These are phyloP conservation scores for Saturnispora sekii DNA, from an alignment of 805 yeast genomes.

Conservation along the genomic window DNA sequence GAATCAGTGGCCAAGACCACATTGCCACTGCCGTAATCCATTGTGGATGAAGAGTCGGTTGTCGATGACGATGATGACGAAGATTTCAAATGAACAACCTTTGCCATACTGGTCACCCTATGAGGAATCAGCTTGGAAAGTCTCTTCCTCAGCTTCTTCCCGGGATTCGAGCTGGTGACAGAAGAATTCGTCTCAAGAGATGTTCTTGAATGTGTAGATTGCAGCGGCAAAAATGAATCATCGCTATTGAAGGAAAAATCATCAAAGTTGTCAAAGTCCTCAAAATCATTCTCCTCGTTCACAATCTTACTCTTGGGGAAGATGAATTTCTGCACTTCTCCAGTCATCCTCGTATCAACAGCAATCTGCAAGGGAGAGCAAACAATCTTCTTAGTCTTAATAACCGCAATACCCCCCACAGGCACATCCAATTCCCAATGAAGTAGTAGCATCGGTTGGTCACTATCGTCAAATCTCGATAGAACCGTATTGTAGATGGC, in stretches of 20 bases:
- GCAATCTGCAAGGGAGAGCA: constrained; percentile 48
- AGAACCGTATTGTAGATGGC: constrained; percentile 65
- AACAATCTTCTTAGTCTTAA: constrained; percentile 39
- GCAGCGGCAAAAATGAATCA: constrained; percentile 1
- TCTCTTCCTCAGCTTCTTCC: not conserved
- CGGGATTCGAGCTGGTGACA: not conserved
- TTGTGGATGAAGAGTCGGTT: not conserved
- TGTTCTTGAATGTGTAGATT: not conserved
- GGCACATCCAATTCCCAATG: constrained; percentile 50
- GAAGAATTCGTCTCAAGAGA: not conserved
- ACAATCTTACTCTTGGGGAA: constrained; percentile 17
- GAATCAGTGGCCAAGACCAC: not conserved
- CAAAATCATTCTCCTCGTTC: not conserved
- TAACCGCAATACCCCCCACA: constrained; percentile 54
- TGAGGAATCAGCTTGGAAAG: constrained; percentile 1
- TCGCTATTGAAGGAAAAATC: constrained; percentile 1
- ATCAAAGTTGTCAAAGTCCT: constrained; percentile 6
- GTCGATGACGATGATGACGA: not conserved
- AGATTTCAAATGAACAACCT: too few species aligned
- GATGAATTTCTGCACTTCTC: constrained; percentile 32
- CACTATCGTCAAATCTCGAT: constrained; percentile 23
- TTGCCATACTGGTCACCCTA: not conserved
- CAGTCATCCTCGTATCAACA: constrained; percentile 47
- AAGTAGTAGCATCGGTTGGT: constrained; percentile 29
- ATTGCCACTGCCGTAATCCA: not conserved